phyloP scores from a whole-genome alignment of 2,329 filamentous ascomycete genomes.

The Chalaropsis ovoidea region DNA sequence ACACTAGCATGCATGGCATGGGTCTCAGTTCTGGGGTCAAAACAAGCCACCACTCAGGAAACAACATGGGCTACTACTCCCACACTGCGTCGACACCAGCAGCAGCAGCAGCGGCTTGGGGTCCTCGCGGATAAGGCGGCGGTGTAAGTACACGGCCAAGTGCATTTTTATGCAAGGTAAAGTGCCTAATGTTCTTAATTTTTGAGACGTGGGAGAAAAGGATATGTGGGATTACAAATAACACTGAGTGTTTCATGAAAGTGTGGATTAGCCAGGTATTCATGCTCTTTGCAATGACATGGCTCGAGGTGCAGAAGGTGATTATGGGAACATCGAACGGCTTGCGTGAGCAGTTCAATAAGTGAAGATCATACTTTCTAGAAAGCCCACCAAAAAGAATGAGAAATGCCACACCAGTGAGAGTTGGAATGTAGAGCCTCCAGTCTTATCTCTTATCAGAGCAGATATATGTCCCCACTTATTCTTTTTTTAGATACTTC shows the following conservation, averaged over 20 bases:
- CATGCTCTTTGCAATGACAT: too few relatives aligned
- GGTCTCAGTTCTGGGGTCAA: conserved; percentile 26
- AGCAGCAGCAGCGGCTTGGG: background rate
- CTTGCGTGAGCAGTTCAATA: too few relatives aligned
- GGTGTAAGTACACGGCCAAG: background rate
- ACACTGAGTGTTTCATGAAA: too few relatives aligned
- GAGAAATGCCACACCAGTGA: background rate
- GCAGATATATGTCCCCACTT: background rate
- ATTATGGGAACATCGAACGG: too few relatives aligned
- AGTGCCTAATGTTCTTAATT: too few relatives aligned
- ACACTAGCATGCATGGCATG: conserved; percentile 20
- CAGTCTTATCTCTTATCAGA: conserved; percentile 3
- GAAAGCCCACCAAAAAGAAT: background rate
- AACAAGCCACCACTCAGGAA: conserved; percentile 23
- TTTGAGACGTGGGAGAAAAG: too few relatives aligned
- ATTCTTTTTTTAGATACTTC: conserved; percentile 11
- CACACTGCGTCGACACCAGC: background rate
- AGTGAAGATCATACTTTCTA: too few relatives aligned
- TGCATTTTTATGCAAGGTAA: too few relatives aligned
- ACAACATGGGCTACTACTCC: conserved; percentile 7
- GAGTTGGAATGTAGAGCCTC: background rate
- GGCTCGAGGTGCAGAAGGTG: too few relatives aligned
- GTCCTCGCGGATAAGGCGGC: background rate
- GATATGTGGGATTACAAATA: too few relatives aligned
- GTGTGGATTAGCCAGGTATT: too few relatives aligned